Conservation (phyloP, 129 eudicot genomes). For the Flaveria brownii region DNA sequence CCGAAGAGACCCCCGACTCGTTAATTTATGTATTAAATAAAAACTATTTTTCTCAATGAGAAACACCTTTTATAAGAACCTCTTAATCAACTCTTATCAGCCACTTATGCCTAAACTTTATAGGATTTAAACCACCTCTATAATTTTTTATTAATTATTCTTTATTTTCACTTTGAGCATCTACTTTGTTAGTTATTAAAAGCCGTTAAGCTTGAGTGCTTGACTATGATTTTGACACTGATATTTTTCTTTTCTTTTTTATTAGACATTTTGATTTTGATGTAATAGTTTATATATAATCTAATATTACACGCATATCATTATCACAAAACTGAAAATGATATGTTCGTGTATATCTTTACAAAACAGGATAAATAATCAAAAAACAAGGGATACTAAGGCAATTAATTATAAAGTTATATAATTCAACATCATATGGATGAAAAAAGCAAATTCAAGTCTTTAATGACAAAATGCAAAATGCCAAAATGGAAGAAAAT, state of each 20-base stretch:
- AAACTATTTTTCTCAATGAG: not conserved
- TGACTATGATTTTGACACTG: not conserved
- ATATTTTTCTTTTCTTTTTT: not conserved
- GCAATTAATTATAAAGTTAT: not conserved
- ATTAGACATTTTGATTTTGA: not conserved
- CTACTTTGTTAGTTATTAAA: not conserved
- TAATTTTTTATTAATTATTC: not conserved
- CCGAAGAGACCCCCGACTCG: too few species aligned
- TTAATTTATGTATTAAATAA: too few species aligned
- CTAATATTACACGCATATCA: not conserved
- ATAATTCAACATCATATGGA: constrained; percentile 2
- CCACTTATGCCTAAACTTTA: too few species aligned
- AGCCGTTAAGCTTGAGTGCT: too few species aligned
- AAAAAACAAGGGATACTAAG: not conserved
- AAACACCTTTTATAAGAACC: too few species aligned
- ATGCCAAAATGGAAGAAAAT: constrained; percentile 14
- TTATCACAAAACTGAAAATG: not conserved
- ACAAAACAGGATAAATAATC: not conserved
- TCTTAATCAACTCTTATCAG: too few species aligned
- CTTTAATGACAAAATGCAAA: constrained; percentile 4
- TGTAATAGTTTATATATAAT: not conserved
- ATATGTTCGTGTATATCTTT: not conserved
- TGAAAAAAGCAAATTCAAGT: not conserved
- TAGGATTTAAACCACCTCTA: too few species aligned
- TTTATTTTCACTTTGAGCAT: too few species aligned